Evolutionary conservation across 441 rosid species (phyloP).

Genomic region (Macaranga tanarius): DNA sequence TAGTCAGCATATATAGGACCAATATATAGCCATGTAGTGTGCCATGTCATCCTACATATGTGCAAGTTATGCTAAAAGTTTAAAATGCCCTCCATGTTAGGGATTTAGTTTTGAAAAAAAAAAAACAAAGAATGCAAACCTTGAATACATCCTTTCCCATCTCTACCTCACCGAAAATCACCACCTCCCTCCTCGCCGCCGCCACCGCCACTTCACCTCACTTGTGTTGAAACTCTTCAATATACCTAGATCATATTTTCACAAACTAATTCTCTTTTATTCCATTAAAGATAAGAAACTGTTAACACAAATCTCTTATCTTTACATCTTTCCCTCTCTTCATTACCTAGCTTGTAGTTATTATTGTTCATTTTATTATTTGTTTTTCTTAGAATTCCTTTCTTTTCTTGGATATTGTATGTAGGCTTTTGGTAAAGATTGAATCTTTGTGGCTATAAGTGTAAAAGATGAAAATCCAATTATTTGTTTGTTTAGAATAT

Average conservation of each 20-base stretch:
- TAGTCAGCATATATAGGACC: no score
- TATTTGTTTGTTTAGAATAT: not conserved
- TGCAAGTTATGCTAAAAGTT: no score
- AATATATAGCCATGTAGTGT: no score
- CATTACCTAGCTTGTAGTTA: not conserved
- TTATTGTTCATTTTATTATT: not conserved
- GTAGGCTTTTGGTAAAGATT: constrained; percentile 3
- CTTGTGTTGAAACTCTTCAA: no score
- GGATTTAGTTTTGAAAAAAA: no score
- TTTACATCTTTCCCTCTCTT: not conserved
- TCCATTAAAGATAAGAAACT: constrained; percentile 70
- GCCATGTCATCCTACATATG: no score
- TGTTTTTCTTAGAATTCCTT: not conserved
- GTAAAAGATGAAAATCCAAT: not conserved
- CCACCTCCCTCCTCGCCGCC: no score
- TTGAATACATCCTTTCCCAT: no score
- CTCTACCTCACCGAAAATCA: no score
- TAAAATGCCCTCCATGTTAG: no score
- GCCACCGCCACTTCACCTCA: no score
- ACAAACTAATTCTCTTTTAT: constrained; percentile 76
- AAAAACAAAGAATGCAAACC: no score
- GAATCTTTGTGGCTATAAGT: not conserved
- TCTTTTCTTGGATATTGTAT: not conserved
- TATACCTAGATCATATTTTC: constrained; percentile 93
- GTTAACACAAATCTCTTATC: constrained; percentile 43